These are phyloP conservation scores for Eimeria praecox DNA, from an alignment of 169 alveolate genomes.

Conservation along the genomic window DNA sequence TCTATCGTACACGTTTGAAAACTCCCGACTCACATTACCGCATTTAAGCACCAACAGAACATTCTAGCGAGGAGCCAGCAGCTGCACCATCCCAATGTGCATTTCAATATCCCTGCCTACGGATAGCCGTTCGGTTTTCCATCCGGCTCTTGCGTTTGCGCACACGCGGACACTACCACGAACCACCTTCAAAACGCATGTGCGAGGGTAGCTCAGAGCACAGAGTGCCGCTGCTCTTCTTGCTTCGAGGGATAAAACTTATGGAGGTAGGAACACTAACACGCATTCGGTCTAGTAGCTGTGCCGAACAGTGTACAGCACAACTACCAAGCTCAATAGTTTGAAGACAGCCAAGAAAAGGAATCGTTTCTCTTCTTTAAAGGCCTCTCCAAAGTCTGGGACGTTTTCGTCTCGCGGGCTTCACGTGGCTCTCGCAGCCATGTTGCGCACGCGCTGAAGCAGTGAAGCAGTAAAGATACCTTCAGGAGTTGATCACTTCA, in stretches of 20 bases:
- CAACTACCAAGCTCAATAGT: too few species aligned
- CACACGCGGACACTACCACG: neutral
- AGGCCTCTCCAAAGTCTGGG: neutral
- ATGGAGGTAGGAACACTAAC: neutral
- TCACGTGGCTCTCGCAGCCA: neutral
- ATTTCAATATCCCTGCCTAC: neutral
- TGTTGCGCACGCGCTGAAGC: neutral
- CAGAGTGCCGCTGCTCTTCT: too few species aligned
- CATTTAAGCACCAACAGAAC: neutral
- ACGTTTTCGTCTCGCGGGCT: neutral
- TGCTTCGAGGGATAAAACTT: too few species aligned
- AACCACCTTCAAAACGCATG: neutral
- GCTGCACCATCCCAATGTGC: neutral
- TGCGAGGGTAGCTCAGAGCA: neutral
- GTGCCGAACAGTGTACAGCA: too few species aligned
- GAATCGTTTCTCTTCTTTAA: neutral
- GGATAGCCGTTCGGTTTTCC: too few species aligned
- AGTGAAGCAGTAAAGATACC: neutral
- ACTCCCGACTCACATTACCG: neutral
- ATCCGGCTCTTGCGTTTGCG: neutral
- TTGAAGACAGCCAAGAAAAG: too few species aligned
- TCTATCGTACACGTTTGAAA: neutral
- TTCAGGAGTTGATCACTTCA: neutral
- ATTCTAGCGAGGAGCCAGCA: neutral
- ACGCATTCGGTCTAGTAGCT: neutral